These are phyloP conservation scores for Zygosaccharomyces kombuchaensis DNA, from an alignment of 805 yeast genomes.

Conservation along the genomic window DNA sequence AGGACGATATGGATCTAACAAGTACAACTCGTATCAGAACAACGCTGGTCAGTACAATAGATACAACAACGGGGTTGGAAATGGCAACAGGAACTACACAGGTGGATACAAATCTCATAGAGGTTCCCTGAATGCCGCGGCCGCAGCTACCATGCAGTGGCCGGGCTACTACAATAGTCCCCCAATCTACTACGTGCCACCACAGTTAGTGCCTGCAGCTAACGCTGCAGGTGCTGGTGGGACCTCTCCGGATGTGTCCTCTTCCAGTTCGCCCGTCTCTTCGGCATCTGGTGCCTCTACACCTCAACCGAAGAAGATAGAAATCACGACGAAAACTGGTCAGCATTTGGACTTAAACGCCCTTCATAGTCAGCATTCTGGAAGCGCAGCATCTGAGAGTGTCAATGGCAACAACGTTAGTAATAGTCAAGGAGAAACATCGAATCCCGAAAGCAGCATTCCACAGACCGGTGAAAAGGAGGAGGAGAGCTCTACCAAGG, in stretches of 20 bases:
- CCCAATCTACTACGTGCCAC: constrained; percentile 27
- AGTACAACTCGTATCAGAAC: constrained; percentile 11
- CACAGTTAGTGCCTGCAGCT: constrained; percentile 19
- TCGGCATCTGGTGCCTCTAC: constrained; percentile 13
- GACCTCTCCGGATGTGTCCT: constrained; percentile 9
- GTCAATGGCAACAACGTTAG: background rate
- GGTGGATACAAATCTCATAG: constrained; percentile 15
- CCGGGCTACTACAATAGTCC: constrained; percentile 21
- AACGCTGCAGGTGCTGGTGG: constrained; percentile 4
- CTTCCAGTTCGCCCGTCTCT: constrained; percentile 12
- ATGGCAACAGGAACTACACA: constrained; percentile 9
- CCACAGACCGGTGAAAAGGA: constrained; percentile 9
- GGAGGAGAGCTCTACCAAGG: constrained; percentile 5
- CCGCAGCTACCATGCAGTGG: constrained; percentile 25
- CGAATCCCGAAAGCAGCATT: background rate
- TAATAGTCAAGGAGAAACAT: constrained; percentile 6
- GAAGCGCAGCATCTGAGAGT: constrained; percentile 2
- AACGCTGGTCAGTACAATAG: constrained; percentile 12
- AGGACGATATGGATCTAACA: constrained; percentile 15
- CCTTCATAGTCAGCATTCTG: constrained; percentile 20
- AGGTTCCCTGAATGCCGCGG: constrained; percentile 12
- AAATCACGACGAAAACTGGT: constrained; percentile 34
- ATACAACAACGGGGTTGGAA: constrained; percentile 13
- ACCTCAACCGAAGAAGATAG: constrained; percentile 26
- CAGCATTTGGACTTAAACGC: constrained; percentile 30